These are phyloP conservation scores for Strobilomyces dryophilus DNA, from an alignment of 768 basidiomycete genomes.

Conservation along the genomic window DNA sequence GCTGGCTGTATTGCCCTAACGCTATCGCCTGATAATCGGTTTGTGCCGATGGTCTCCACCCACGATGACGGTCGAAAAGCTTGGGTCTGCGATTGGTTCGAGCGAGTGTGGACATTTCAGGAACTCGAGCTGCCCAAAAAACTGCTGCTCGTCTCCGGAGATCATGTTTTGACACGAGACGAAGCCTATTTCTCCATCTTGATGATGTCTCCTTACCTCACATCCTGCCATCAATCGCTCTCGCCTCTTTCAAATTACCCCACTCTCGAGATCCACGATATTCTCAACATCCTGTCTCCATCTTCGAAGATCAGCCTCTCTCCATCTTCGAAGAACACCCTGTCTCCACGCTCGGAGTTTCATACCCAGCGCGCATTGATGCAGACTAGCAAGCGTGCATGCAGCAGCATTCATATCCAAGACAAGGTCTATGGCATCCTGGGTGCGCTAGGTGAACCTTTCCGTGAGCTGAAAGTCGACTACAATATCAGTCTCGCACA, in stretches of 20 bases:
- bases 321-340: no score
- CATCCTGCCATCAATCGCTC: neutral
- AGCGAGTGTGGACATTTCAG: conserved; percentile 14
- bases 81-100: conserved; percentile 12
- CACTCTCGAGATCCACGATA: conserved; percentile 4
- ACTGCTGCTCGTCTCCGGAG: conserved; percentile 9
- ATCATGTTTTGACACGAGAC: conserved; percentile 1
- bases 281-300: conserved; percentile 8
- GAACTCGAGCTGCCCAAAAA: conserved; percentile 7
- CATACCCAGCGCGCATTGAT: conserved; percentile 7
- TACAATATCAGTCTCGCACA: neutral
- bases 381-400: conserved; percentile 7
- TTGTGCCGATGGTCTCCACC: neutral
- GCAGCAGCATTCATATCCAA: neutral
- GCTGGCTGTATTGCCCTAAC: conserved; percentile 11
- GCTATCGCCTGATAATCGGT: neutral
- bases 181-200: conserved; percentile 6
- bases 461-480: neutral
- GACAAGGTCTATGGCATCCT: conserved; percentile 13
- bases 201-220: conserved; percentile 12
- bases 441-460: neutral
- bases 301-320: no score
- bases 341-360: conserved; percentile 3
- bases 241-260: neutral
- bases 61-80: conserved; percentile 5